Evolutionary conservation across 2,329 filamentous ascomycete species (phyloP).

Genomic region (Aureobasidium sp.): DNA sequence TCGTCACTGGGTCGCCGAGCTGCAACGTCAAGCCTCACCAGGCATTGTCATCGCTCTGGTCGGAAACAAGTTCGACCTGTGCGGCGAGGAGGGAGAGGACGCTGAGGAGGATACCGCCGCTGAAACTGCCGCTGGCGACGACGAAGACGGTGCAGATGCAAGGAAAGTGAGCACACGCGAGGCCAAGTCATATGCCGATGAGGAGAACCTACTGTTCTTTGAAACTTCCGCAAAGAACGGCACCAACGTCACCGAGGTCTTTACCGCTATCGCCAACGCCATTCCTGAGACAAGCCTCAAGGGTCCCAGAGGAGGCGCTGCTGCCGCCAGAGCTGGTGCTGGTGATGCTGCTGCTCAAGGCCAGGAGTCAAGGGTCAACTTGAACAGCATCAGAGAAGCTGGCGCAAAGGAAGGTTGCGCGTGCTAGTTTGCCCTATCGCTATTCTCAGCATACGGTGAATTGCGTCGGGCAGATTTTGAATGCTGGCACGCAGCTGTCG

Average conservation of each 20-base stretch:
- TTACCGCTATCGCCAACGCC: constrained; percentile 95
- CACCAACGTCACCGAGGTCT: constrained; percentile 88
- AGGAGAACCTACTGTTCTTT: constrained; percentile 90
- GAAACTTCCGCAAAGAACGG: constrained; percentile 98
- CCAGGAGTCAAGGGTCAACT: constrained; percentile 71
- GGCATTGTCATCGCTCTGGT: constrained; percentile 96
- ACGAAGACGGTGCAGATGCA: constrained; percentile 56
- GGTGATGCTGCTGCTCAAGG: constrained; percentile 50
- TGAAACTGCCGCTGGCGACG: constrained; percentile 40
- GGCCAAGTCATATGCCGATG: constrained; percentile 87
- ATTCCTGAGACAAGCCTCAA: constrained; percentile 97
- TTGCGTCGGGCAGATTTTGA: neutral
- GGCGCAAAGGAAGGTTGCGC: constrained; percentile 87
- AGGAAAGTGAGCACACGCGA: constrained; percentile 87
- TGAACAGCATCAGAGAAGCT: constrained; percentile 65
- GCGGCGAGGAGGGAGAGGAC: constrained; percentile 45
- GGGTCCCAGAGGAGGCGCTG: constrained; percentile 64
- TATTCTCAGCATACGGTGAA: neutral
- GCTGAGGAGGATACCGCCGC: constrained; percentile 43
- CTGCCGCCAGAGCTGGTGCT: constrained; percentile 44
- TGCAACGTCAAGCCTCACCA: constrained; percentile 90
- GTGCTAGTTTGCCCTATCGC: constrained; percentile 49
- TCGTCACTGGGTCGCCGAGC: constrained; percentile 96
- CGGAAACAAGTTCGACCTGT: constrained; percentile 90
- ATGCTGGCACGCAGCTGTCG: neutral